A percentile compares a stretch with the other conserved stretches of the same genome.
These are phyloP conservation scores for Aphanocladium album DNA, from an alignment of 2,329 filamentous ascomycete species.

Conservation along the genomic window DNA sequence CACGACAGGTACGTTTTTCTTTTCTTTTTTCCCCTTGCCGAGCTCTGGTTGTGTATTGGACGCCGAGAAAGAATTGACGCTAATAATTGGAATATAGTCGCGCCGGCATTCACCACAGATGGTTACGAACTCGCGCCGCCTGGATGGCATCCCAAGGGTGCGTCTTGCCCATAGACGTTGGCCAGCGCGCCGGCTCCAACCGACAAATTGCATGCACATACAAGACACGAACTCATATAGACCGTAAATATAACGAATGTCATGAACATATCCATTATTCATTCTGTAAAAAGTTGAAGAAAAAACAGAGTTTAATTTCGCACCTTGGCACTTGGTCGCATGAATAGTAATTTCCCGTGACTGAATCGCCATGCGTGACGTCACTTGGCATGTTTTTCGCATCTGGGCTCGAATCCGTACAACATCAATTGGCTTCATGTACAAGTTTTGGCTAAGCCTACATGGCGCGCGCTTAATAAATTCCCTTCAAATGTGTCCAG, in stretches of 20 bases:
- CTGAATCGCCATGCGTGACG: not conserved
- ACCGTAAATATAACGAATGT: not conserved
- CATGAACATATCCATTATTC: no score
- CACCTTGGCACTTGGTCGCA: not conserved
- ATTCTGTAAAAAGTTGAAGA: not conserved
- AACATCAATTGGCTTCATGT: no score
- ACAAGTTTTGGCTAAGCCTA: no score
- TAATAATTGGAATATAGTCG: slow-evolving; percentile 7
- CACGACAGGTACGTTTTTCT: slow-evolving; percentile 15
- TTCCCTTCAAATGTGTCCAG: not conserved
- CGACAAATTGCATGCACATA: not conserved
- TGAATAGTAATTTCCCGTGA: not conserved
- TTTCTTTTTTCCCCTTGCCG: not conserved
- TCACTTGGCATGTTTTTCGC: not conserved
- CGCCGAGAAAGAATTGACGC: not conserved
- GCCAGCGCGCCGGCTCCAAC: not conserved
- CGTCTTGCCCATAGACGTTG: not conserved
- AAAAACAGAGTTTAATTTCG: not conserved
- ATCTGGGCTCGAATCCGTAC: no score
- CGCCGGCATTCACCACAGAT: slow-evolving; percentile 7
- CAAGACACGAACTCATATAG: not conserved
- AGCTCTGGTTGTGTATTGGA: not conserved
- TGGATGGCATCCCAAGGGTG: slow-evolving; percentile 9
- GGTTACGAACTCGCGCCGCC: slow-evolving; percentile 8
- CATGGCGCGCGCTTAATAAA: no score